phyloP scores from a whole-genome alignment of 495 filamentous ascomycete genomes.

The Pyronema omphalodes region DNA sequence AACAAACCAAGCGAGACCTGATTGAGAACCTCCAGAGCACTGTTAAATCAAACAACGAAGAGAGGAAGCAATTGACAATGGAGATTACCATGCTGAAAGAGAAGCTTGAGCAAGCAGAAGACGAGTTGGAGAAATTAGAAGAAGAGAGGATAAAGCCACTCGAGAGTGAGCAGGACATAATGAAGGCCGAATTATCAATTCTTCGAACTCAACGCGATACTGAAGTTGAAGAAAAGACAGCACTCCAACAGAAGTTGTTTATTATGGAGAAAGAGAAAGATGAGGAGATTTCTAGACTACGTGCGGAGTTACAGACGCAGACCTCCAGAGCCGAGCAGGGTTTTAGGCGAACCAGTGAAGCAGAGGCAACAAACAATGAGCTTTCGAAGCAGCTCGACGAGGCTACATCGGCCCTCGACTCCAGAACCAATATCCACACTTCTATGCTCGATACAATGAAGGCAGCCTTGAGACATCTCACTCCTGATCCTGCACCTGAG shows the following conservation, averaged over 20 bases:
- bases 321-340: slow-evolving; percentile 33
- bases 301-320: slow-evolving; percentile 34
- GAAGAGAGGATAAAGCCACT: slow-evolving; percentile 54
- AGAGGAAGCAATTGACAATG: slow-evolving; percentile 59
- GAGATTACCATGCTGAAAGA: slow-evolving; percentile 58
- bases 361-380: slow-evolving; percentile 12
- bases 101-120: slow-evolving; percentile 69
- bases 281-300: slow-evolving; percentile 35
- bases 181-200: slow-evolving; percentile 15
- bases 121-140: slow-evolving; percentile 70
- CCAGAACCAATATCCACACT: slow-evolving; percentile 25
- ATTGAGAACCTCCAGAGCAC: slow-evolving; percentile 86
- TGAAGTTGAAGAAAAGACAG: slow-evolving; percentile 38
- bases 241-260: slow-evolving; percentile 36
- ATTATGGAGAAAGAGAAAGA: slow-evolving; percentile 40
- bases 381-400: slow-evolving; percentile 31
- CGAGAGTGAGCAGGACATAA: slow-evolving; percentile 48
- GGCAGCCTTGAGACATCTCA: slow-evolving; percentile 9
- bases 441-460: slow-evolving; percentile 27
- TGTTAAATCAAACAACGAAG: slow-evolving; percentile 69
- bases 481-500: slow-evolving; percentile 8
- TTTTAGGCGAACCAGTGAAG: slow-evolving; percentile 21
- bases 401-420: slow-evolving; percentile 40
- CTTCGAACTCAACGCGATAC: slow-evolving; percentile 31
- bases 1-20: slow-evolving; percentile 86